Evolutionary conservation across 495 filamentous ascomycete genomes (phyloP).

Genomic region (Penicillium parvum): DNA sequence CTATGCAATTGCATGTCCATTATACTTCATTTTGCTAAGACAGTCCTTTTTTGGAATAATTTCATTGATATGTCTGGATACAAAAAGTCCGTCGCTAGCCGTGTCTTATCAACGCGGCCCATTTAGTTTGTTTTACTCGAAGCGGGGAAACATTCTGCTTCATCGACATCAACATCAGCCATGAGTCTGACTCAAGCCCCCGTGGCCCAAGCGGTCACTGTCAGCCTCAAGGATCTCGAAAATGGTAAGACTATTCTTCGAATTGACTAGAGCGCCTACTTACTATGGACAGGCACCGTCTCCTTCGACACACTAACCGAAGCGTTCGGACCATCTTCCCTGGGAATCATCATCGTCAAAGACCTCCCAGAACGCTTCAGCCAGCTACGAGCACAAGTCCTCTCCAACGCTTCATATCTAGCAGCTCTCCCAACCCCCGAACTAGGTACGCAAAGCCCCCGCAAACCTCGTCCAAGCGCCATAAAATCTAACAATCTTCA

Average conservation of each 20-base stretch:
- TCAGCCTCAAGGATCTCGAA: slow-evolving; percentile 50
- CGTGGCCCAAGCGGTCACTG: slow-evolving; percentile 47
- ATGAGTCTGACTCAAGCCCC: slow-evolving; percentile 10
- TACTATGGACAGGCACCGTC: slow-evolving; percentile 53
- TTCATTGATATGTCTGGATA: background rate
- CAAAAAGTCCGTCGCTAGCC: slow-evolving; percentile 11
- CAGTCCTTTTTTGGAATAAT: background rate
- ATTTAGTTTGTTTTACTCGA: slow-evolving; percentile 2
- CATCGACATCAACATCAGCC: slow-evolving; percentile 8
- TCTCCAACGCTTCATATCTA: slow-evolving; percentile 85
- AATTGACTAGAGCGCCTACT: background rate
- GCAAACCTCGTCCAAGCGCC: background rate
- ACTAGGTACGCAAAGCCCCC: slow-evolving; percentile 53
- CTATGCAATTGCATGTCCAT: background rate
- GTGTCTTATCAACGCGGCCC: slow-evolving; percentile 11
- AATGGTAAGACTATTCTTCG: slow-evolving; percentile 15
- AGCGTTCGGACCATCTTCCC: slow-evolving; percentile 86
- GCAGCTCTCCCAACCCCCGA: slow-evolving; percentile 71
- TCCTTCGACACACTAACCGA: slow-evolving; percentile 69
- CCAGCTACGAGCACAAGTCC: slow-evolving; percentile 61
- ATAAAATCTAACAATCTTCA: slow-evolving; percentile 2
- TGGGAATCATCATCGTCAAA: slow-evolving; percentile 90
- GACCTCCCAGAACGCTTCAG: slow-evolving; percentile 69
- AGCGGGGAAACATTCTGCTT: slow-evolving; percentile 19
- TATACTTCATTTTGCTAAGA: background rate